Evolutionary conservation across 1,284 basidiomycete species (phyloP).

Genomic region (Cystobasidium sp.): DNA sequence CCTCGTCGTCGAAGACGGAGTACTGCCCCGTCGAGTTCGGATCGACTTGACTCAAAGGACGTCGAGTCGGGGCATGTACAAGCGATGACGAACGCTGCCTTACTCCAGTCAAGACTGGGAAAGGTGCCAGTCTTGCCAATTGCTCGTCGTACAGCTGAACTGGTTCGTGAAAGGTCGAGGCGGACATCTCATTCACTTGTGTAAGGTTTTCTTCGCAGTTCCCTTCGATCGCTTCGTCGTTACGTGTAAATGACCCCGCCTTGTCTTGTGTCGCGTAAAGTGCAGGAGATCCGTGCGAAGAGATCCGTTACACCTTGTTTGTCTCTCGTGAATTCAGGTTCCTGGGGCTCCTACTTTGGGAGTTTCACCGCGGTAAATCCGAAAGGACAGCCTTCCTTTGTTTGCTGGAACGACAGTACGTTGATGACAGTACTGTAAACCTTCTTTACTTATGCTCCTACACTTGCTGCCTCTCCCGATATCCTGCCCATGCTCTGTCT

Average conservation of each 20-base stretch:
- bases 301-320: not conserved
- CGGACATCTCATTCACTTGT: not conserved
- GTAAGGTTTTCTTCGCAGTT: too few species aligned
- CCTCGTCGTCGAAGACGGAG: conserved; percentile 4
- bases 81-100: conserved; percentile 25
- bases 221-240: not conserved
- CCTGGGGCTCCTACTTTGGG: conserved; percentile 7
- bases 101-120: conserved; percentile 5
- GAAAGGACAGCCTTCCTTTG: too few species aligned
- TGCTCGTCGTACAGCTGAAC: conserved; percentile 28
- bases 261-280: not conserved
- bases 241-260: conserved; percentile 9
- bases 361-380: not conserved
- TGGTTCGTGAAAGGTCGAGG: conserved; percentile 11
- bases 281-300: not conserved
- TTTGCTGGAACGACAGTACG: too few species aligned
- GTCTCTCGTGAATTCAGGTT: not conserved
- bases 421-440: too few species aligned
- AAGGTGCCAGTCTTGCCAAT: conserved; percentile 9
- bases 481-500: too few species aligned
- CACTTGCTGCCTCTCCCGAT: too few species aligned
- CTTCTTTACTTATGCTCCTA: too few species aligned
- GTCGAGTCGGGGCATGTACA: not conserved
- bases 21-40: not conserved
- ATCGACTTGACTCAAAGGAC: not conserved